Percentiles rank a stretch among this genome's conserved stretches.
Conservation (phyloP, 75 land plant genomes). For the Cupressus sempervirens region DNA sequence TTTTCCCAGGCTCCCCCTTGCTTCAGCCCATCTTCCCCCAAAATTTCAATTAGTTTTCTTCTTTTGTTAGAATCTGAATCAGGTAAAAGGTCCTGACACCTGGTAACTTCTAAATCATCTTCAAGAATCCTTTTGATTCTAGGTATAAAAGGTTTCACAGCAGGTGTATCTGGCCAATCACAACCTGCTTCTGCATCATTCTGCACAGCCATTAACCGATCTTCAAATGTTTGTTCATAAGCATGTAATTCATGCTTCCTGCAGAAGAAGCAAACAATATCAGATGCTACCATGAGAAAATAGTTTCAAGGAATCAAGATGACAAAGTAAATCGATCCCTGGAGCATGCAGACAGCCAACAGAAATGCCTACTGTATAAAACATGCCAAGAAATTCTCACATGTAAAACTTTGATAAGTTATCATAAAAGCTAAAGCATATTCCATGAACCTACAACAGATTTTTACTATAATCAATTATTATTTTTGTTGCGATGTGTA, state of each 20-base stretch:
- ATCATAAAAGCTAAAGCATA: not conserved
- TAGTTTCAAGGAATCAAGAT: not conserved
- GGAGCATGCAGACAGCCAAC: not conserved
- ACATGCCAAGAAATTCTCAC: not conserved
- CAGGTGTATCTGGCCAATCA: slow-evolving; percentile 50
- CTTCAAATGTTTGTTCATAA: not conserved
- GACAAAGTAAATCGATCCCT: not conserved
- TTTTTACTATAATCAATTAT: not conserved
- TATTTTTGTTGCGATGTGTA: not conserved
- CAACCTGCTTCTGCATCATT: slow-evolving; percentile 21
- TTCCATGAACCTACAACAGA: no score
- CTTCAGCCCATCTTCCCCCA: slow-evolving; percentile 24
- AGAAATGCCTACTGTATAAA: not conserved
- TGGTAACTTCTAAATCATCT: slow-evolving; percentile 25
- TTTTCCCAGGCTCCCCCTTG: slow-evolving; percentile 40
- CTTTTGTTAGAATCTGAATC: slow-evolving; percentile 42
- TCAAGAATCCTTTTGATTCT: slow-evolving; percentile 60
- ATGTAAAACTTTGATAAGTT: not conserved
- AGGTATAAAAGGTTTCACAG: slow-evolving; percentile 43
- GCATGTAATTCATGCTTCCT: not conserved
- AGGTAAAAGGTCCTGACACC: slow-evolving; percentile 10
- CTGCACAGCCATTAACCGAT: not conserved
- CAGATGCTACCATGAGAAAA: not conserved
- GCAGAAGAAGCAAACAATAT: not conserved
- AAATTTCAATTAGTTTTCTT: slow-evolving; percentile 39